These are phyloP conservation scores for Fusarium pininemorale DNA, from an alignment of 2,329 filamentous ascomycete species.

Conservation along the genomic window DNA sequence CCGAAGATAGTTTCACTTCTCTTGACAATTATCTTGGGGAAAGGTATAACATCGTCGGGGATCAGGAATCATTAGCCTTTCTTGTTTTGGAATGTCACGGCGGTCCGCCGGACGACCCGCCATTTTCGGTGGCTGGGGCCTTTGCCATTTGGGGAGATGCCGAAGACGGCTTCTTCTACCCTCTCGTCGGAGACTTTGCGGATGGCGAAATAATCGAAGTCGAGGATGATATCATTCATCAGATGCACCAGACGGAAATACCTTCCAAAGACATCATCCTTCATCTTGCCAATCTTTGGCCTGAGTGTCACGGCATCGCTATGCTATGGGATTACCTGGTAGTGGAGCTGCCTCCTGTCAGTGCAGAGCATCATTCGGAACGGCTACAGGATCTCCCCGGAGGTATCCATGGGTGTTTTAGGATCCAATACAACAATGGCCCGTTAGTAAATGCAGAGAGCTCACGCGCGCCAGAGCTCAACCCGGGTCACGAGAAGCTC, in stretches of 20 bases:
- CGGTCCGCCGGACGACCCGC: not conserved
- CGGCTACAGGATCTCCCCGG: not conserved
- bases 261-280: not conserved
- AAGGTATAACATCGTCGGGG: not conserved
- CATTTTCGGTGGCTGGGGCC: not conserved
- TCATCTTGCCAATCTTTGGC: not conserved
- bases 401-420: fast-evolving
- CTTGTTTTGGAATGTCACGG: not conserved
- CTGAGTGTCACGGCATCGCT: not conserved
- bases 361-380: fast-evolving
- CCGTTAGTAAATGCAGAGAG: not conserved
- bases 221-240: not conserved
- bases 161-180: fast-evolving
- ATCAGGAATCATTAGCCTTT: not conserved
- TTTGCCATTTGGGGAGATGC: not conserved
- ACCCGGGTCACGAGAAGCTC: not conserved
- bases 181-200: not conserved
- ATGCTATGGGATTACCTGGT: not conserved
- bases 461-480: not conserved
- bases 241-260: not conserved
- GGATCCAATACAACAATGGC: not conserved
- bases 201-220: fast-evolving
- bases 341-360: not conserved
- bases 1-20: fast-evolving
- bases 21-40: not conserved